Conservation (phyloP, 2,329 filamentous ascomycete genomes). For the Neospermospora avenae region DNA sequence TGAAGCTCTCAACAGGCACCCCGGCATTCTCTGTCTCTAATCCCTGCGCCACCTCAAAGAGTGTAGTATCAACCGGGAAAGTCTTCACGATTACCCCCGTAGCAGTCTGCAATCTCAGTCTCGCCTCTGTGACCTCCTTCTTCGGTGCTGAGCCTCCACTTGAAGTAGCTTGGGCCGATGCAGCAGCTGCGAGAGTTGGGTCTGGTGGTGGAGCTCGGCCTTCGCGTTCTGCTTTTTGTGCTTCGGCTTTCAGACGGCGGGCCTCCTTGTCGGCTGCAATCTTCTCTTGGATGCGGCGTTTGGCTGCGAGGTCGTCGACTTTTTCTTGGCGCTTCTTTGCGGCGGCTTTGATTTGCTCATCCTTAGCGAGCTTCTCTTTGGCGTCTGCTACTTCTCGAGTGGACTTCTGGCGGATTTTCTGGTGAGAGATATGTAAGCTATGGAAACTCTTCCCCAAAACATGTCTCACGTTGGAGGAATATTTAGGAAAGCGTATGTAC, state of each 20-base stretch:
- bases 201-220: slow-evolving; percentile 56
- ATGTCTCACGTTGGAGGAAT: background rate
- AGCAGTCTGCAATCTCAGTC: slow-evolving; percentile 75
- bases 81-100: slow-evolving; percentile 81
- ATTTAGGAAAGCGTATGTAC: slow-evolving; percentile 41
- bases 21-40: slow-evolving; percentile 71
- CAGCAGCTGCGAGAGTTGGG: slow-evolving; percentile 22
- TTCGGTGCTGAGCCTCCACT: slow-evolving; percentile 49
- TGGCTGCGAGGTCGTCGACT: slow-evolving; percentile 76
- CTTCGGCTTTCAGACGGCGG: slow-evolving; percentile 78
- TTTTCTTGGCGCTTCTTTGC: slow-evolving; percentile 86
- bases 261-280: slow-evolving; percentile 95
- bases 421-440: background rate
- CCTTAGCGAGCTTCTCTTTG: slow-evolving; percentile 84
- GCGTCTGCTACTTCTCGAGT: slow-evolving; percentile 85
- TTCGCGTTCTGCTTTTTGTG: slow-evolving; percentile 80
- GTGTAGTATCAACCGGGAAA: slow-evolving; percentile 80
- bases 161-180: slow-evolving; percentile 41
- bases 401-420: slow-evolving; percentile 76
- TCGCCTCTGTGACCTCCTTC: slow-evolving; percentile 58
- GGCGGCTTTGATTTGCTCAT: slow-evolving; percentile 90
- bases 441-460: background rate
- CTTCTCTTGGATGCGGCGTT: slow-evolving; percentile 85
- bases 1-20: slow-evolving; percentile 69
- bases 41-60: slow-evolving; percentile 85